Conservation (phyloP, 352 stramenopile genomes). For the Phytophthora chlamydospora region DNA sequence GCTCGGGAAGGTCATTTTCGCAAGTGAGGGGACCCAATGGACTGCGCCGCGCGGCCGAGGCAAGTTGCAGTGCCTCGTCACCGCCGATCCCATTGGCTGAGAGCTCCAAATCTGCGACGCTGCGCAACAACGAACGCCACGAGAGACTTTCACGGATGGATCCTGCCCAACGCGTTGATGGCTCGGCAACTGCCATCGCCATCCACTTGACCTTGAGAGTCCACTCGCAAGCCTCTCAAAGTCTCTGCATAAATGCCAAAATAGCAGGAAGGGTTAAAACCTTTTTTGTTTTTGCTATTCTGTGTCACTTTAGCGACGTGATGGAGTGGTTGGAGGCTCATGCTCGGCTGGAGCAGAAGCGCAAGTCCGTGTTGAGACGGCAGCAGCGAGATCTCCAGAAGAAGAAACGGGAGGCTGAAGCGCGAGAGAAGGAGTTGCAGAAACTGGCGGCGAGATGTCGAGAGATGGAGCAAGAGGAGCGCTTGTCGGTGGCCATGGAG, state of each 20-base stretch:
- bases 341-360: constrained; percentile 55
- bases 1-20: constrained; percentile 68
- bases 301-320: too few species aligned
- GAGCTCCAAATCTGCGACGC: constrained; percentile 40
- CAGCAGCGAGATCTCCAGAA: constrained; percentile 58
- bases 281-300: too few species aligned
- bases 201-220: constrained; percentile 2
- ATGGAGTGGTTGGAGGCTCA: constrained; percentile 64
- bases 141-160: constrained; percentile 30
- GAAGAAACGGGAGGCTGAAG: constrained; percentile 29
- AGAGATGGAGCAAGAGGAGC: constrained; percentile 64
- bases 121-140: constrained; percentile 18
- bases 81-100: constrained; percentile 20
- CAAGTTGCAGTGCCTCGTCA: constrained; percentile 21
- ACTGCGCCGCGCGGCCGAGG: constrained; percentile 1
- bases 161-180: constrained; percentile 10
- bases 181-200: too few species aligned
- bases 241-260: too few species aligned
- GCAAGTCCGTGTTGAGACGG: constrained; percentile 41
- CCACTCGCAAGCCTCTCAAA: background rate
- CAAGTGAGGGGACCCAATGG: constrained; percentile 28
- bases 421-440: constrained; percentile 37
- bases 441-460: constrained; percentile 39
- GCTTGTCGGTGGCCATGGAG: constrained; percentile 52
- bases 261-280: background rate